These are phyloP conservation scores for Botrytis deweyae DNA, from an alignment of 2,329 filamentous ascomycete genomes.

Conservation along the genomic window DNA sequence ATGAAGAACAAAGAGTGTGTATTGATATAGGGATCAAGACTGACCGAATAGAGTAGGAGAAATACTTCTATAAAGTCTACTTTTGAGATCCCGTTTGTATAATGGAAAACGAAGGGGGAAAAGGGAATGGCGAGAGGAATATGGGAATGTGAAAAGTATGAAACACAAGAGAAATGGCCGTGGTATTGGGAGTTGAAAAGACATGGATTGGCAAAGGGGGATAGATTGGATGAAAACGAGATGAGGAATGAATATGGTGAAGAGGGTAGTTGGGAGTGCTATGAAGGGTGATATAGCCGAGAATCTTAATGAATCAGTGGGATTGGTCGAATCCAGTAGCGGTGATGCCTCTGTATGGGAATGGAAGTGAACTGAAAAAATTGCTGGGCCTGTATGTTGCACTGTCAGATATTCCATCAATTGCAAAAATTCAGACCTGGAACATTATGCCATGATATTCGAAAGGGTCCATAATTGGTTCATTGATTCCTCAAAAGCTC, in stretches of 20 bases:
- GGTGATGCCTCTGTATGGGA: background rate
- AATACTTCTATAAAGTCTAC: constrained; percentile 19
- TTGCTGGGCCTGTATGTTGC: background rate
- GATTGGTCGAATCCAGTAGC: background rate
- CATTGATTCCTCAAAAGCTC: constrained; percentile 11
- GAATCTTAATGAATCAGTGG: background rate
- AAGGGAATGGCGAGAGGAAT: background rate
- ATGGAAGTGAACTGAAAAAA: background rate
- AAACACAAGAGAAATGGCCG: background rate
- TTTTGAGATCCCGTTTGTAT: constrained; percentile 15
- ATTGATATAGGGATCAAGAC: constrained; percentile 16
- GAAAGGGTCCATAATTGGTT: constrained; percentile 15
- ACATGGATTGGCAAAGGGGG: background rate
- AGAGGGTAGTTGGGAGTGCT: background rate
- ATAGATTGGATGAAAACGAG: no score
- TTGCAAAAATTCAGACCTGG: background rate
- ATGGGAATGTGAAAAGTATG: background rate
- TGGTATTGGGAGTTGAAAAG: background rate
- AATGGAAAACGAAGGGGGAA: background rate
- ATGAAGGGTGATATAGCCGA: background rate
- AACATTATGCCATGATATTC: background rate
- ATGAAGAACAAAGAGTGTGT: background rate
- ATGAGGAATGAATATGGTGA: background rate
- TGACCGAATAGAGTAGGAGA: constrained; percentile 19
- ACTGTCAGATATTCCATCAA: background rate